These are phyloP conservation scores for Takakia lepidozioides DNA, from an alignment of 225 moss, liverwort and hornwort genomes.

Conservation along the genomic window DNA sequence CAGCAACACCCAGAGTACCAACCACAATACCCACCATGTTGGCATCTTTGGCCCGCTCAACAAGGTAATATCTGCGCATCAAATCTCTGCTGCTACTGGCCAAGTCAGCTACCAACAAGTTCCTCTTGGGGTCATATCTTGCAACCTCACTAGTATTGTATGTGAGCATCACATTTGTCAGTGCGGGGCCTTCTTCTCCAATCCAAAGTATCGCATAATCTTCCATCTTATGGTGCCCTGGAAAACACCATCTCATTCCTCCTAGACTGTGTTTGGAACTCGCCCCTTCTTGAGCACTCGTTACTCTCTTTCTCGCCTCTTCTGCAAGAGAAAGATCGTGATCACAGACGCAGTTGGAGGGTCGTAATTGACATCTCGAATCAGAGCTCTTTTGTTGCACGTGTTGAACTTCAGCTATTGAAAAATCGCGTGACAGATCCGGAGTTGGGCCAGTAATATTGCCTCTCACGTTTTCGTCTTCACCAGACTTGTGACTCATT, in stretches of 20 bases:
- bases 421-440: no score
- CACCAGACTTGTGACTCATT: no score
- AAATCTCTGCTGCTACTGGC: slow-evolving; percentile 61
- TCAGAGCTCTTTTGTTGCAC: no score
- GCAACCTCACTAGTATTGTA: slow-evolving; percentile 36
- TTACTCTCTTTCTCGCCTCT: slow-evolving; percentile 9
- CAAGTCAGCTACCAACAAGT: slow-evolving; percentile 47
- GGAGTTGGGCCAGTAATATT: no score
- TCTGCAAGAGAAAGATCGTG: no score
- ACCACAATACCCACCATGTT: slow-evolving; percentile 93
- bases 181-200: slow-evolving; percentile 69
- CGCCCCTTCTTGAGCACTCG: slow-evolving; percentile 6
- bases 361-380: no score
- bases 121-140: slow-evolving; percentile 57
- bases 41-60: slow-evolving; percentile 94
- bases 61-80: slow-evolving; percentile 73
- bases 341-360: no score
- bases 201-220: slow-evolving; percentile 67
- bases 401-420: no score
- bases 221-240: slow-evolving; percentile 37
- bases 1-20: slow-evolving; percentile 92
- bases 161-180: slow-evolving; percentile 68
- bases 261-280: slow-evolving; percentile 26
- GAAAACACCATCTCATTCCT: slow-evolving; percentile 55
- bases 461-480: no score